A percentile compares a stretch with the other conserved stretches of the same genome.
phyloP scores from a whole-genome alignment of 768 basidiomycete genomes.

The Phylloporus sp. region DNA sequence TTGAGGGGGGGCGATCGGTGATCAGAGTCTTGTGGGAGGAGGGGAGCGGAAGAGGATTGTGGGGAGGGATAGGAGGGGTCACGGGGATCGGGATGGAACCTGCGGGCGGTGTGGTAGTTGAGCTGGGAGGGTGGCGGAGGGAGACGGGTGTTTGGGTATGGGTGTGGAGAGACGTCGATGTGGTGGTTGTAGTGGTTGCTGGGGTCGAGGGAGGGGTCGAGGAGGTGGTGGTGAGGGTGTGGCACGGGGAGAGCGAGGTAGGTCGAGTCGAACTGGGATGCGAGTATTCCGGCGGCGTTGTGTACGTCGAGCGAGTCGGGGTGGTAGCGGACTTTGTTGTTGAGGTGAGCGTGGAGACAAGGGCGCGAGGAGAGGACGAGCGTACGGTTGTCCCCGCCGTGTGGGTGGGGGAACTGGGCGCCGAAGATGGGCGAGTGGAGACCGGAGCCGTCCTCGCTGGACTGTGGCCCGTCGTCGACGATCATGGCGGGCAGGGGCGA shows the following conservation, averaged over 20 bases:
- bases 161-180: conserved; percentile 41
- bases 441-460: conserved; percentile 72
- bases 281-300: conserved; percentile 43
- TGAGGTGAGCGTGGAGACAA: conserved; percentile 39
- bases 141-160: conserved; percentile 39
- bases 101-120: conserved; percentile 26
- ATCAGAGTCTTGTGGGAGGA: conserved; percentile 20
- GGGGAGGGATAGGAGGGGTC: conserved; percentile 37
- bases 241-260: conserved; percentile 34
- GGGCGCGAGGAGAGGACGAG: conserved; percentile 44
- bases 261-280: conserved; percentile 48
- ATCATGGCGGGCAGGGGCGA: conserved; percentile 52
- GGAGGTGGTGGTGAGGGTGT: conserved; percentile 35
- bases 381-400: conserved; percentile 37
- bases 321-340: conserved; percentile 75
- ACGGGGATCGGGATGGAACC: conserved; percentile 34
- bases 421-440: conserved; percentile 68
- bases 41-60: conserved; percentile 14
- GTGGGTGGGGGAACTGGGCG: conserved; percentile 40
- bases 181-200: conserved; percentile 46
- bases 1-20: conserved; percentile 34
- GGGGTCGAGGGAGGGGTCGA: conserved; percentile 41
- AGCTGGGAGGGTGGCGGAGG: conserved; percentile 30
- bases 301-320: conserved; percentile 41
- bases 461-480: conserved; percentile 62